Percentiles rank a stretch among this genome's conserved stretches.
phyloP scores from a whole-genome alignment of 2,329 filamentous ascomycete genomes.

The Fusarium sp. region DNA sequence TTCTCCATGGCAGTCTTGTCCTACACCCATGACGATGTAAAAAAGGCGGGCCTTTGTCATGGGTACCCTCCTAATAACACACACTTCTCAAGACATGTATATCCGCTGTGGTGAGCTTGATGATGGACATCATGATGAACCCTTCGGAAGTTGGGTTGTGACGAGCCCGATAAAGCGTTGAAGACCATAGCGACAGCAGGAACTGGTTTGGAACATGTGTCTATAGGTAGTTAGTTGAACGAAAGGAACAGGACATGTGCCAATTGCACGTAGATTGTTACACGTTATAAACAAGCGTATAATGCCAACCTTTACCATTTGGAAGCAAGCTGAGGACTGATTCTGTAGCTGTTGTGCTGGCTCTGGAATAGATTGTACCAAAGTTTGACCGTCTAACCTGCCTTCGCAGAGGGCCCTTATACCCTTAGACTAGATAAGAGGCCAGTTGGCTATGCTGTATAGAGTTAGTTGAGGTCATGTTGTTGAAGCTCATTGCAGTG shows the following conservation, averaged over 20 bases:
- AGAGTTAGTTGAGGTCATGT: no score
- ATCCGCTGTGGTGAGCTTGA: background rate
- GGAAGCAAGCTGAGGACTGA: no score
- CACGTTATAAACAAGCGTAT: no score
- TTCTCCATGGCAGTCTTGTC: slow-evolving; percentile 8
- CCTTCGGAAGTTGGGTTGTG: slow-evolving; percentile 2
- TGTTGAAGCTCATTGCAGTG: no score
- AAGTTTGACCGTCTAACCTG: no score
- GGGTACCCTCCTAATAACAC: slow-evolving; percentile 13
- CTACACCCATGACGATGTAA: slow-evolving; percentile 25
- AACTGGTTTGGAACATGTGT: slow-evolving; percentile 6
- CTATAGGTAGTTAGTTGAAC: slow-evolving; percentile 18
- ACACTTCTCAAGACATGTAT: background rate
- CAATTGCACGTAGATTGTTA: slow-evolving; percentile 28
- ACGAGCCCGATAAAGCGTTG: background rate
- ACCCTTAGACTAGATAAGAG: no score
- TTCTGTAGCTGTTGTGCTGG: no score
- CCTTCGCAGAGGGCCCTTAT: no score
- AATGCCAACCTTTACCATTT: no score
- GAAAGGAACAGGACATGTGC: slow-evolving; percentile 28
- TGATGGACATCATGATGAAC: background rate
- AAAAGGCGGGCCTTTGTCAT: slow-evolving; percentile 38
- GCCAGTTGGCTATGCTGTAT: no score
- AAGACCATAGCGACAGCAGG: slow-evolving; percentile 3
- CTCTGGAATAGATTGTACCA: no score